A percentile compares a stretch with the other conserved stretches of the same genome.
Conservation (phyloP, 305 asterid species). For the Galium porrigens region DNA sequence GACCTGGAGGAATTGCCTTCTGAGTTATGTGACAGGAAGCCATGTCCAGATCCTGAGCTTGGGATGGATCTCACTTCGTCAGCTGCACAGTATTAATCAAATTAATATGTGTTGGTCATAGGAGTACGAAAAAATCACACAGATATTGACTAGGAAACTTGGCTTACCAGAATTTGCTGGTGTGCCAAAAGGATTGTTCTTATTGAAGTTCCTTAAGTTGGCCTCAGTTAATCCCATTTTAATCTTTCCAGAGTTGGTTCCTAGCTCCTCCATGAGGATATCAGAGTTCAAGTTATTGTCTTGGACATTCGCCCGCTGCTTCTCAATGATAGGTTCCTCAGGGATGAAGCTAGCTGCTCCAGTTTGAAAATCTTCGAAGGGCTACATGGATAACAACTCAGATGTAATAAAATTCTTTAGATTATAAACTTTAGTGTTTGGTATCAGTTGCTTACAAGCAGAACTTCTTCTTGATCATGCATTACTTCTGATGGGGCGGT, state of each 20-base stretch:
- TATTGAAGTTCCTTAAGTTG: constrained; percentile 27
- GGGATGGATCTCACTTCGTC: constrained; percentile 54
- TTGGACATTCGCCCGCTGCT: constrained; percentile 28
- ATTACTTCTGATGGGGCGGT: constrained; percentile 41
- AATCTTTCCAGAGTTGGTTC: constrained; percentile 25
- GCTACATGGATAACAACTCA: constrained; percentile 29
- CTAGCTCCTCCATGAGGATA: constrained; percentile 33
- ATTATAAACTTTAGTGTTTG: neutral
- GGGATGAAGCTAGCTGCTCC: constrained; percentile 35
- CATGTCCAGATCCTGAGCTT: constrained; percentile 71
- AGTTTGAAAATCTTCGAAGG: constrained; percentile 37
- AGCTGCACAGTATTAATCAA: constrained; percentile 25
- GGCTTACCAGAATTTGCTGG: constrained; percentile 58
- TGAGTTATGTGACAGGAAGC: constrained; percentile 41
- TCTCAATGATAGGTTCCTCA: constrained; percentile 39
- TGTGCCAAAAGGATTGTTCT: constrained; percentile 37
- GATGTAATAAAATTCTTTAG: constrained; percentile 7
- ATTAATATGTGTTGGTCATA: constrained; percentile 12
- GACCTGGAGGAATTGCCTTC: constrained; percentile 58
- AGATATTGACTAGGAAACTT: neutral
- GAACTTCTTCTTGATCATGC: constrained; percentile 29
- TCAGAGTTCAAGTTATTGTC: constrained; percentile 29
- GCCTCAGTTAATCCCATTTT: constrained; percentile 22
- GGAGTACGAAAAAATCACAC: constrained; percentile 3
- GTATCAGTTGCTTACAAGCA: constrained; percentile 34